phyloP scores from a whole-genome alignment of 2,329 filamentous ascomycete genomes.

The Claviceps africana region DNA sequence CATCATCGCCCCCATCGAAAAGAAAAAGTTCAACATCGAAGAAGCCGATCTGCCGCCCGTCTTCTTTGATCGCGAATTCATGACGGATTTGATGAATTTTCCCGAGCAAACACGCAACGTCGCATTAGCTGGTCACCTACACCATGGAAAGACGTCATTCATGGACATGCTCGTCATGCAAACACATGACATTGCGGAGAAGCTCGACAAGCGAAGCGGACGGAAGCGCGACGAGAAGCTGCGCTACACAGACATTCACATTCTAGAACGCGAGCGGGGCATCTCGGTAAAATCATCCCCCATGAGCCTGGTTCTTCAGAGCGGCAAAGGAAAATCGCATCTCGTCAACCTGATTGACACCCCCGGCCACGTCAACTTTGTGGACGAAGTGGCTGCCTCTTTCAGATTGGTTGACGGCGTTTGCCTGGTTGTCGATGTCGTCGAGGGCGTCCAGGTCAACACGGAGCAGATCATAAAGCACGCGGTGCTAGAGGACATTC shows the following conservation, averaged over 20 bases:
- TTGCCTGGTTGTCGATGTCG: constrained; percentile 85
- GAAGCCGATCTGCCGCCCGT: constrained; percentile 83
- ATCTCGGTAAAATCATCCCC: constrained; percentile 85
- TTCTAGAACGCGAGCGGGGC: constrained; percentile 78
- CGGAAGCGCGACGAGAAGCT: constrained; percentile 78
- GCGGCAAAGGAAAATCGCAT: constrained; percentile 85
- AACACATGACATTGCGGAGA: constrained; percentile 74
- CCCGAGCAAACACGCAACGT: constrained; percentile 90
- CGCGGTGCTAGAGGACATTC: constrained; percentile 77
- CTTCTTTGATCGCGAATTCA: constrained; percentile 76
- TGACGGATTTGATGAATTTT: constrained; percentile 92
- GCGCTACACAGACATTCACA: constrained; percentile 84
- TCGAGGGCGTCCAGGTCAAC: constrained; percentile 97
- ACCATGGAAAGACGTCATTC: constrained; percentile 95
- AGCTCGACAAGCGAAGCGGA: constrained; percentile 67
- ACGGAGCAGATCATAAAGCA: constrained; percentile 97
- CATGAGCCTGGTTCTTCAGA: constrained; percentile 84
- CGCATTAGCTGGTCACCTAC: constrained; percentile 79
- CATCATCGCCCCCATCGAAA: constrained; percentile 82
- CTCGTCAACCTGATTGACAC: constrained; percentile 92
- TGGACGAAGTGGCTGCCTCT: constrained; percentile 86
- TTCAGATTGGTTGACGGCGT: constrained; percentile 82
- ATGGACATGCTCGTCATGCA: constrained; percentile 97
- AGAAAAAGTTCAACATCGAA: constrained; percentile 92
- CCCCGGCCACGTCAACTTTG: constrained; percentile 95